phyloP scores from a whole-genome alignment of 2,329 filamentous ascomycete species.

The Aspergillus ibericus region DNA sequence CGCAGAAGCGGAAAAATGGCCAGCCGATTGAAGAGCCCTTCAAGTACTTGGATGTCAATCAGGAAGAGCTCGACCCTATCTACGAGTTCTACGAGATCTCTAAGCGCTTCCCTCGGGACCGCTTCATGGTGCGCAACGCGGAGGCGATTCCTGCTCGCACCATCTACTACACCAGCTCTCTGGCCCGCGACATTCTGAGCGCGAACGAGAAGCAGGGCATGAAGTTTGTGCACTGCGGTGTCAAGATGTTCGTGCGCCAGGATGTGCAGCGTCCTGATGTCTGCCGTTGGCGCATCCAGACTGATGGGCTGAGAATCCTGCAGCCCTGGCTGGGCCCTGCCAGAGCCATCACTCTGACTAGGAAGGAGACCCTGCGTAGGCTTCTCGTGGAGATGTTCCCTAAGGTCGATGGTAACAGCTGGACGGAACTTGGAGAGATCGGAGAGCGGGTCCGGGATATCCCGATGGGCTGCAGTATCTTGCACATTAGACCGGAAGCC shows the following conservation, averaged over 20 bases:
- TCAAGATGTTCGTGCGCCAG: constrained; percentile 99
- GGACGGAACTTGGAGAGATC: constrained; percentile 79
- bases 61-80: constrained; percentile 75
- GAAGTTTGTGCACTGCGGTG: constrained; percentile 93
- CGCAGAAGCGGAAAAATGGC: constrained; percentile 40
- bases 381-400: constrained; percentile 97
- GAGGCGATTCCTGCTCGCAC: constrained; percentile 85
- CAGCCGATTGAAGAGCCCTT: constrained; percentile 82
- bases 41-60: constrained; percentile 77
- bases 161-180: constrained; percentile 89
- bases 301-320: constrained; percentile 86
- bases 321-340: constrained; percentile 83
- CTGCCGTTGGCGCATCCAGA: constrained; percentile 93
- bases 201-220: constrained; percentile 88
- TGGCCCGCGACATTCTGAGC: constrained; percentile 80
- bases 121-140: constrained; percentile 95
- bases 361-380: constrained; percentile 75
- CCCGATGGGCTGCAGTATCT: constrained; percentile 86
- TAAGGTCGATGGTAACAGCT: constrained; percentile 73
- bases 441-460: constrained; percentile 78
- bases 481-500: constrained; percentile 72
- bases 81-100: constrained; percentile 84
- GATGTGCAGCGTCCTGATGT: constrained; percentile 83
- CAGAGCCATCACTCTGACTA: constrained; percentile 71
- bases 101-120: constrained; percentile 78